Conservation (phyloP, 1,284 basidiomycete species). For the Anthracocystis setariae region DNA sequence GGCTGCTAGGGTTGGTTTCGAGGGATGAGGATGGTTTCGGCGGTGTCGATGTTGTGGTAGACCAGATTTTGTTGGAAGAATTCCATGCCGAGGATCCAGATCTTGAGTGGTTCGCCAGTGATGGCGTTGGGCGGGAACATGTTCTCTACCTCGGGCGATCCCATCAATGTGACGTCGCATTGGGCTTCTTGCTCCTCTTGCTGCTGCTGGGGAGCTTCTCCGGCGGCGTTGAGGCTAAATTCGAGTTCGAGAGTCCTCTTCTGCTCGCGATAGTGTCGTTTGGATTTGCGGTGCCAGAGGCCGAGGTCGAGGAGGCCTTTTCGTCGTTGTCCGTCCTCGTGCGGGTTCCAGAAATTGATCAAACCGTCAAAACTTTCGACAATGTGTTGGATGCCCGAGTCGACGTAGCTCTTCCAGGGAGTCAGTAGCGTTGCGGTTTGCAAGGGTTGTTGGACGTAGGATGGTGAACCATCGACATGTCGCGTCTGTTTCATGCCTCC, state of each 20-base stretch:
- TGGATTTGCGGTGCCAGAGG: too few species aligned
- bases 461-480: background rate
- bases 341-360: too few species aligned
- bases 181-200: background rate
- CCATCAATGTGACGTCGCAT: conserved; percentile 20
- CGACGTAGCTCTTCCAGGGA: conserved; percentile 15
- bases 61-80: conserved; percentile 42
- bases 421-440: background rate
- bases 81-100: conserved; percentile 34
- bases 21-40: conserved; percentile 20
- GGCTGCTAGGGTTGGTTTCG: conserved; percentile 4
- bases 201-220: too few species aligned
- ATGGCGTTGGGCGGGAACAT: conserved; percentile 27
- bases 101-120: conserved; percentile 17
- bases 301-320: too few species aligned
- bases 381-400: background rate
- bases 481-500: background rate
- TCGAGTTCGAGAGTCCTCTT: too few species aligned
- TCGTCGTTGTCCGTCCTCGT: too few species aligned
- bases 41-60: conserved; percentile 32
- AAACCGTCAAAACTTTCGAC: too few species aligned
- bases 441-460: background rate
- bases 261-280: too few species aligned
- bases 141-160: conserved; percentile 22
- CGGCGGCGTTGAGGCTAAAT: too few species aligned